Evolutionary conservation across 2,329 filamentous ascomycete species (phyloP).

Genomic region (Arthroderma sp.): DNA sequence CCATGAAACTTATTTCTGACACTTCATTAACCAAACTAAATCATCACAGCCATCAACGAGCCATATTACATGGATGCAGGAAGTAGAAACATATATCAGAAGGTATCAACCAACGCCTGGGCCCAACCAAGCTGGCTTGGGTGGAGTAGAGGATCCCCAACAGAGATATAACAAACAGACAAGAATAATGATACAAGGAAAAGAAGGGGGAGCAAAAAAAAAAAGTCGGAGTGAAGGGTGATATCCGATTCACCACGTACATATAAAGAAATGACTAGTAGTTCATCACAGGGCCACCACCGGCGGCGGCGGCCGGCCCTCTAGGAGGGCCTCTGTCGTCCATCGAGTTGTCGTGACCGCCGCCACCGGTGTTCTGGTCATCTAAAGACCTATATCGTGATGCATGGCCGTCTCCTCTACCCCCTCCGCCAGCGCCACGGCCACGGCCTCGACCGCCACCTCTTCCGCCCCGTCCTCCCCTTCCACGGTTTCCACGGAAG

Average conservation of each 20-base stretch:
- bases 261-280: slow-evolving; percentile 20
- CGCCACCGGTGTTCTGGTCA: slow-evolving; percentile 34
- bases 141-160: neutral
- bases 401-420: slow-evolving; percentile 31
- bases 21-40: too few relatives aligned
- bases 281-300: slow-evolving; percentile 29
- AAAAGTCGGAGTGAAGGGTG: neutral
- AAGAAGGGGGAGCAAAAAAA: neutral
- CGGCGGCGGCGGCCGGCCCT: too few relatives aligned
- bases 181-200: neutral
- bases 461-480: slow-evolving; percentile 35
- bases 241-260: neutral
- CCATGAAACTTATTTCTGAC: too few relatives aligned
- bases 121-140: neutral
- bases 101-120: neutral
- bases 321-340: slow-evolving; percentile 20
- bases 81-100: neutral
- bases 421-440: slow-evolving; percentile 37
- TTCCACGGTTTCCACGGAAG: slow-evolving; percentile 24
- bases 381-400: slow-evolving; percentile 56
- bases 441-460: slow-evolving; percentile 30
- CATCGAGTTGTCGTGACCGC: slow-evolving; percentile 22
- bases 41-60: too few relatives aligned
- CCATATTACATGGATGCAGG: neutral
- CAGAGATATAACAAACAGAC: neutral